Conservation (phyloP, 116 monocot species). For the Cymodocea nodosa region DNA sequence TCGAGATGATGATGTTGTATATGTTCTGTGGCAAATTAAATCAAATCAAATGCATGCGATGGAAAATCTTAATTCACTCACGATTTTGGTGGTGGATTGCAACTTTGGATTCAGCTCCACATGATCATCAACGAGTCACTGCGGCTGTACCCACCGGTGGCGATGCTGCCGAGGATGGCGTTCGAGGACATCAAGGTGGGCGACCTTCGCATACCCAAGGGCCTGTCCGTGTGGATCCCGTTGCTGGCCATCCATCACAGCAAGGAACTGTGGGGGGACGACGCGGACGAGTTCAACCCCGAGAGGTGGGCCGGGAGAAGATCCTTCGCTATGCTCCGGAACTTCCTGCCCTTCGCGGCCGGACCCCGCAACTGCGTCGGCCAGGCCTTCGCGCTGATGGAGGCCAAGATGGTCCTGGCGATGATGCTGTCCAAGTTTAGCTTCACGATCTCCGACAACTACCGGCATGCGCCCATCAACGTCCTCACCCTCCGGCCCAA, state of each 20-base stretch:
- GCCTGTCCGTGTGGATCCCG: constrained; percentile 92
- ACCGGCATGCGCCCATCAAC: constrained; percentile 77
- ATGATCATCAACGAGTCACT: constrained; percentile 95
- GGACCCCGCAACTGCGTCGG: constrained; percentile 95
- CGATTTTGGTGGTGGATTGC: no score
- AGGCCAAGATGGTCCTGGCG: constrained; percentile 84
- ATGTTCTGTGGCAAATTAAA: no score
- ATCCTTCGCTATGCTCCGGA: constrained; percentile 41
- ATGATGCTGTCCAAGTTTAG: constrained; percentile 65
- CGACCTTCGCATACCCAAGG: constrained; percentile 68
- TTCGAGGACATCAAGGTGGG: constrained; percentile 86
- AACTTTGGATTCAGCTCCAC: constrained; percentile 35
- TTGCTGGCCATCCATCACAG: constrained; percentile 87
- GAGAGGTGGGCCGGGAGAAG: constrained; percentile 45
- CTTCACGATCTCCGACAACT: constrained; percentile 73
- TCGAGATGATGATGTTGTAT: no score
- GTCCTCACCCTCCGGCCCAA: constrained; percentile 89
- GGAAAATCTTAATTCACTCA: no score
- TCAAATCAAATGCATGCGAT: no score
- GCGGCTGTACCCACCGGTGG: constrained; percentile 76
- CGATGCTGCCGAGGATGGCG: constrained; percentile 78
- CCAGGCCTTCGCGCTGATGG: constrained; percentile 90
- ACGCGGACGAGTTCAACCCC: constrained; percentile 81
- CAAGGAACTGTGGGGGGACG: constrained; percentile 67
- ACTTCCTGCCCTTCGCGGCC: constrained; percentile 80